Evolutionary conservation across 306 rosid species (phyloP), one percentile per base, ranked within the genome.

Genomic region (Fragaria ananassa): DNA sequence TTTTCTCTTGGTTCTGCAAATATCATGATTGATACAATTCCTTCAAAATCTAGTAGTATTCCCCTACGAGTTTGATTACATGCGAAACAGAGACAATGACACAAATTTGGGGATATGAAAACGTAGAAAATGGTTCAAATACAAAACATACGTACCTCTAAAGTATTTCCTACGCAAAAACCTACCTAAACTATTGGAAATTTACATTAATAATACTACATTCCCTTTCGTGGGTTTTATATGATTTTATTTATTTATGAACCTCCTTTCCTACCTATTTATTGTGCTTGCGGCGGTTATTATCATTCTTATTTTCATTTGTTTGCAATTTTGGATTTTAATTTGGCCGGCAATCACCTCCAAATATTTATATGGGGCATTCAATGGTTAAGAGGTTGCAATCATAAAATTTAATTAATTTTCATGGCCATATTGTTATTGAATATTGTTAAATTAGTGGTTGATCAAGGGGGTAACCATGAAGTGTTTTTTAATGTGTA

Each of bases 231-330:
- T 64, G 56, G 71, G 10, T 70, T 53, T 35, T 18, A 37, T 18
- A 37, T 11, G 14, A 8, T 35, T 71, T 84, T 41, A 63, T 71
- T 84, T 41, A 63, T 80, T 85, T 74, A 82, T 80, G 82, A 69
- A 35, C 82, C 74, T 67, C 61, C 80, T 68, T 49, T 62, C 47
- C 67, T 23, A 4, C 69, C 82, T 78, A 68, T 83, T 87, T 39
- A 83, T 74, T 76, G 67, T 65, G 49, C 62, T 11, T 51, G 73
- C 86, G 85, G 95, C 82, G 74, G 17, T 70, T 42, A 39, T 42
- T 42, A 9, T 42, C 42, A 39, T 42, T 42, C 1, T 8, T 42
- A 8, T 42, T 9, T 10, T 19, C 1, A n/a, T 67, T 3, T 4
- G 2, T 21, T 8, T 56, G 25, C 15, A 10, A 5, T 54, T 54